Conservation (phyloP, 495 filamentous ascomycete species). For the Penicillium ochrochloron region DNA sequence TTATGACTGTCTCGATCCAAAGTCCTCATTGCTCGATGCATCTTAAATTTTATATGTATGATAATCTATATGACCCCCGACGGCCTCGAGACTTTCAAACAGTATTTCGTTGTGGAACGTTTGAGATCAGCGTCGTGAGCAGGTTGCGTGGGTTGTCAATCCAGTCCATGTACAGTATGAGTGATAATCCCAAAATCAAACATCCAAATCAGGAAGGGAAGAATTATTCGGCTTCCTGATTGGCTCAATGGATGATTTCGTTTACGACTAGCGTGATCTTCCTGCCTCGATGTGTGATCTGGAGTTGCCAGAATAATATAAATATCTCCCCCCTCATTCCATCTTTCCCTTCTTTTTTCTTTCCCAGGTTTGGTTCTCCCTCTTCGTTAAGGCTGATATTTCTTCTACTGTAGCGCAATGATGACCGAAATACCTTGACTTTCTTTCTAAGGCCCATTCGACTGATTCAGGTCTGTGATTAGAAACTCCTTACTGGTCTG, state of each 20-base stretch:
- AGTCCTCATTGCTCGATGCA: neutral
- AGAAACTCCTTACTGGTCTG: neutral
- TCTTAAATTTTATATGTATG: neutral
- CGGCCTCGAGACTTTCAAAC: neutral
- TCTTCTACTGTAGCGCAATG: neutral
- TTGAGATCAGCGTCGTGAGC: neutral
- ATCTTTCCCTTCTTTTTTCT: neutral
- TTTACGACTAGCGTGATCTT: neutral
- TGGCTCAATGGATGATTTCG: neutral
- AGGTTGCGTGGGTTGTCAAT: neutral
- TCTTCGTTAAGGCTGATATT: no score
- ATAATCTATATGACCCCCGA: neutral
- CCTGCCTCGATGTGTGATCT: no score
- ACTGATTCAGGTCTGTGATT: no score
- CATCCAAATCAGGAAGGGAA: neutral
- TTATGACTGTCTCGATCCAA: neutral
- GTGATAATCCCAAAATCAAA: neutral
- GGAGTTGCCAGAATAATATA: neutral
- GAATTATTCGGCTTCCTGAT: no score
- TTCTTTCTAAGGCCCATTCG: neutral
- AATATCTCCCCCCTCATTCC: neutral
- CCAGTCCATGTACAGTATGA: neutral
- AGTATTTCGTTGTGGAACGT: neutral
- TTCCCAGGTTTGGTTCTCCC: neutral
- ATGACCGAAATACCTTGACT: neutral